Evolutionary conservation across 176 grass and related monocot species (phyloP).

Genomic region (Alopecurus myosuroides): DNA sequence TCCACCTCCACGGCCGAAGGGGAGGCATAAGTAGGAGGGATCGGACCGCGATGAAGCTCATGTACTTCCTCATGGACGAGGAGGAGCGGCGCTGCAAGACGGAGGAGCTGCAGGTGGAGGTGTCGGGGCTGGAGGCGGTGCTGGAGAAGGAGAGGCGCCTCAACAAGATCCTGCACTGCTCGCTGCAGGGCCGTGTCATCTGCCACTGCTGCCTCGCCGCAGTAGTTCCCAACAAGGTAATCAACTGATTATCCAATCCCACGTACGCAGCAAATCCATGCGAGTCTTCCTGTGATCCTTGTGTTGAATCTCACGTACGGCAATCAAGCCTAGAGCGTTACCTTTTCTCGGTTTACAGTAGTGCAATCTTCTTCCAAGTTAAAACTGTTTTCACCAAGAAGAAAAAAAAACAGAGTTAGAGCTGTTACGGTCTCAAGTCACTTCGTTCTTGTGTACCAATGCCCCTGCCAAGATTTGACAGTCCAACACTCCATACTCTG

Average conservation of each 20-base stretch:
- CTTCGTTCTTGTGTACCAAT: too few relatives aligned
- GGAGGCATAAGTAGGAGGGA: slow-evolving; percentile 39
- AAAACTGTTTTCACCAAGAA: too few relatives aligned
- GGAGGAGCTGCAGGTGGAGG: slow-evolving; percentile 64
- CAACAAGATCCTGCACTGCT: slow-evolving; percentile 60
- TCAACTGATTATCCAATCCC: too few relatives aligned
- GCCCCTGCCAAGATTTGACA: background rate
- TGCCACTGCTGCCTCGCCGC: slow-evolving; percentile 73
- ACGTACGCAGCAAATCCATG: too few relatives aligned
- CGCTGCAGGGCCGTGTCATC: slow-evolving; percentile 53
- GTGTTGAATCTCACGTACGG: too few relatives aligned
- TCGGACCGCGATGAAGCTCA: slow-evolving; percentile 56
- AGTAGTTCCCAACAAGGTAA: slow-evolving; percentile 54
- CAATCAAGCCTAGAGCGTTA: too few relatives aligned
- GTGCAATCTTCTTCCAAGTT: too few relatives aligned
- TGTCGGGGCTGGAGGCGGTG: slow-evolving; percentile 57
- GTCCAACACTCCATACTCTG: too few relatives aligned
- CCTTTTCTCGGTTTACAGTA: too few relatives aligned
- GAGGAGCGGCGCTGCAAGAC: slow-evolving; percentile 44
- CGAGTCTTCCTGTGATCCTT: too few relatives aligned
- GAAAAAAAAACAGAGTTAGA: too few relatives aligned
- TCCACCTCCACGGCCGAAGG: background rate
- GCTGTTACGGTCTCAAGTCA: too few relatives aligned
- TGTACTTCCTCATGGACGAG: slow-evolving; percentile 64
- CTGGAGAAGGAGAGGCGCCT: slow-evolving; percentile 73